phyloP scores from a whole-genome alignment of 2,329 filamentous ascomycete species.

The Fusarium fujikuroi region DNA sequence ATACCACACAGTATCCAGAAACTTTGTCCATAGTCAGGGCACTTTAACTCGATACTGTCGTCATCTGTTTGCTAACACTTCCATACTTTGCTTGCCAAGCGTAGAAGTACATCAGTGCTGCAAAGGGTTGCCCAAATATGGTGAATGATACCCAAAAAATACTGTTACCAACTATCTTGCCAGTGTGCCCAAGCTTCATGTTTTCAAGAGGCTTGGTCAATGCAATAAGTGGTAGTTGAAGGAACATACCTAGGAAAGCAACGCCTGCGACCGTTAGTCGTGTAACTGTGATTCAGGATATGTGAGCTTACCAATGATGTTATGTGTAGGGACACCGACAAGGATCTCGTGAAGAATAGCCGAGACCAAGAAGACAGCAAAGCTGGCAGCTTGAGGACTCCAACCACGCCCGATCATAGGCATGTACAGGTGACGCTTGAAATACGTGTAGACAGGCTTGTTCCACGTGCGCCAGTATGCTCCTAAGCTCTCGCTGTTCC shows the following conservation, averaged over 20 bases:
- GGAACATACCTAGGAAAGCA: slow-evolving; percentile 92
- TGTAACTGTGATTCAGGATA: neutral
- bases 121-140: slow-evolving; percentile 92
- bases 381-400: slow-evolving; percentile 74
- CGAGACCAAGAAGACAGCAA: slow-evolving; percentile 87
- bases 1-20: neutral
- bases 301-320: slow-evolving; percentile 77
- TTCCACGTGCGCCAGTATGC: slow-evolving; percentile 98
- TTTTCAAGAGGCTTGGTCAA: slow-evolving; percentile 83
- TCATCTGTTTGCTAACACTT: slow-evolving; percentile 69
- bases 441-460: slow-evolving; percentile 96
- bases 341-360: slow-evolving; percentile 91
- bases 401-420: slow-evolving; percentile 88
- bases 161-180: slow-evolving; percentile 86
- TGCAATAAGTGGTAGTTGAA: slow-evolving; percentile 88
- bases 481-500: slow-evolving; percentile 89
- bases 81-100: slow-evolving; percentile 99
- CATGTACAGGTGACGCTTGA: slow-evolving; percentile 92
- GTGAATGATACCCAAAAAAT: slow-evolving; percentile 99
- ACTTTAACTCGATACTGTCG: slow-evolving; percentile 12
- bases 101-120: slow-evolving; percentile 94
- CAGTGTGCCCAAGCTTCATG: slow-evolving; percentile 74
- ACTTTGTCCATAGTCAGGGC: neutral
- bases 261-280: slow-evolving; percentile 67
- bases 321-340: slow-evolving; percentile 94